phyloP scores from a whole-genome alignment of 192 early-diverging fungal species.

The Backusella australiensis region DNA sequence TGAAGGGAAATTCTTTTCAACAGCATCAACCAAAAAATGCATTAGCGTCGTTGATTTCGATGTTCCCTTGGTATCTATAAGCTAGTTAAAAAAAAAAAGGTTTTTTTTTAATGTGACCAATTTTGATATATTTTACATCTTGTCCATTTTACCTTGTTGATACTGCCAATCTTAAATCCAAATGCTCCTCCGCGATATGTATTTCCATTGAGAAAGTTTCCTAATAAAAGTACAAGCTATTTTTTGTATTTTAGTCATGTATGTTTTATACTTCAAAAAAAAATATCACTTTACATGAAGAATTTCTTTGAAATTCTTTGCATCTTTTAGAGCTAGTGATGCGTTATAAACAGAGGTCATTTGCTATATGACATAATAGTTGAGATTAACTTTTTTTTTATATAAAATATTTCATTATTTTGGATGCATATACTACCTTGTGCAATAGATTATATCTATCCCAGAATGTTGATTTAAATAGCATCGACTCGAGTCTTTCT shows the following conservation, averaged over 20 bases:
- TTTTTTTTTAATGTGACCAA: neutral
- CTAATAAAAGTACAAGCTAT: conserved; percentile 69
- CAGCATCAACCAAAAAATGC: conserved; percentile 71
- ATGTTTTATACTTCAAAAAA: neutral
- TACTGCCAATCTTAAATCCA: conserved; percentile 79
- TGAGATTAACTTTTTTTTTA: neutral
- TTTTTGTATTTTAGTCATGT: neutral
- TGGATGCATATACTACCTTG: conserved; percentile 30
- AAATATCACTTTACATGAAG: conserved; percentile 48
- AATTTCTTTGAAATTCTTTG: conserved; percentile 70
- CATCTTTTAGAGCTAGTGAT: conserved; percentile 62
- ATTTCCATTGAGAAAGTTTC: conserved; percentile 82
- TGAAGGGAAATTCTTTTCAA: conserved; percentile 64
- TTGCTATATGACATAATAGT: conserved; percentile 32
- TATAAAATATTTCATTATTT: neutral
- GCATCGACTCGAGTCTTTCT: conserved; percentile 65
- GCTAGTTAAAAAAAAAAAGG: conserved; percentile 18
- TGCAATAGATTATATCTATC: conserved; percentile 61
- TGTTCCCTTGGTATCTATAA: conserved; percentile 81
- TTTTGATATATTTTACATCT: neutral
- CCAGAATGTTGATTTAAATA: conserved; percentile 63
- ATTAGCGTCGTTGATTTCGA: conserved; percentile 71
- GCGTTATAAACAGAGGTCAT: conserved; percentile 61
- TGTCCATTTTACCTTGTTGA: conserved; percentile 59
- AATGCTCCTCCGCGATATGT: conserved; percentile 80